Percentiles rank a stretch among this genome's conserved stretches.
phyloP scores from a whole-genome alignment of 2,329 filamentous ascomycete species.

The Penicillium sp. region DNA sequence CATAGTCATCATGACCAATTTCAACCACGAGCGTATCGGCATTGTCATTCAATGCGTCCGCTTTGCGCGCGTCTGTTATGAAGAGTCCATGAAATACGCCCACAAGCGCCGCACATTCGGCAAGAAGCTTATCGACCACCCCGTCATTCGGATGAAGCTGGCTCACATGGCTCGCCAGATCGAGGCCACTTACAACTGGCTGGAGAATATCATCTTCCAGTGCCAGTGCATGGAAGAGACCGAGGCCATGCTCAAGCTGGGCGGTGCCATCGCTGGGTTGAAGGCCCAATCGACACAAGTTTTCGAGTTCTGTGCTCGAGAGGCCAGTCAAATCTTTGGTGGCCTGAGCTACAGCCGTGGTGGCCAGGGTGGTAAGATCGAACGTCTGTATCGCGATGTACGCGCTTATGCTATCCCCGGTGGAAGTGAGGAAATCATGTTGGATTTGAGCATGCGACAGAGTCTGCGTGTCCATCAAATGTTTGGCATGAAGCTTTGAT shows the following conservation, averaged over 20 bases:
- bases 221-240: conserved; percentile 88
- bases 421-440: conserved; percentile 96
- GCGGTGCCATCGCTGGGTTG: conserved; percentile 84
- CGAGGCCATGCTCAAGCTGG: conserved; percentile 92
- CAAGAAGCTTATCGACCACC: conserved; percentile 93
- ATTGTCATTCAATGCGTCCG: conserved; percentile 97
- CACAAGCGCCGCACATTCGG: conserved; percentile 96
- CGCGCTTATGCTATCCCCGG: conserved; percentile 94
- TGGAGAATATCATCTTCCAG: conserved; percentile 92
- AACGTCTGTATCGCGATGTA: conserved; percentile 90
- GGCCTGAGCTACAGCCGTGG: conserved; percentile 87
- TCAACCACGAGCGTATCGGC: conserved; percentile 98
- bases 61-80: conserved; percentile 94
- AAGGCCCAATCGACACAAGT: conserved; percentile 93
- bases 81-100: conserved; percentile 92
- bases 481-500: conserved; percentile 89
- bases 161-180: conserved; percentile 98
- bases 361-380: conserved; percentile 91
- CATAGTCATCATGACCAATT: conserved; percentile 93
- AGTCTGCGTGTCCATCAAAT: conserved; percentile 81
- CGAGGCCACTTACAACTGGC: conserved; percentile 93
- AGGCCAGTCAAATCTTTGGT: conserved; percentile 96
- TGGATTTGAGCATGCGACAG: conserved; percentile 91
- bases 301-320: conserved; percentile 95
- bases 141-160: conserved; percentile 94